Evolutionary conservation across 139 green algal species (phyloP), one percentile per base, ranked within the genome.

Genomic region (Chlorella sp.): DNA sequence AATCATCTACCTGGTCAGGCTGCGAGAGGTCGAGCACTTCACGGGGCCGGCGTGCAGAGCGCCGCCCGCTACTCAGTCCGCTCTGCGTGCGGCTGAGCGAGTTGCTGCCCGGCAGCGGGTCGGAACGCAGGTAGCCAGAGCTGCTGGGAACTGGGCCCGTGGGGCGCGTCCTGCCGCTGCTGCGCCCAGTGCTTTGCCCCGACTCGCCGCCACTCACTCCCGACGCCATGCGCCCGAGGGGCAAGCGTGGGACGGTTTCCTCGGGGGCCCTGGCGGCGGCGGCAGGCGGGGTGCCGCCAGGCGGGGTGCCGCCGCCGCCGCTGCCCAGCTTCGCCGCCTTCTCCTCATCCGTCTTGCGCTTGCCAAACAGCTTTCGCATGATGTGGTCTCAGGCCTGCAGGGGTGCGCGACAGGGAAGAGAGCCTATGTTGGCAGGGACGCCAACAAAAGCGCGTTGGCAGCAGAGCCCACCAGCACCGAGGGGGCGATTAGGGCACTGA

Each of bases 291-390:
- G 48, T 57, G 48, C 48, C 3, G 82, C 42, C 82, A 30, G 30
- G 79, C 79, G 15, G 7, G 79, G 48, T 57, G 48, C 48, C 3
- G 82, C 42, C 82, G 75, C 75, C 75, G 75, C 75, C 75, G 75
- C 34, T 53, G 75, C 34, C 16, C 34, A 15, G 36, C 75, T 42
- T 34, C 34, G 42, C 78, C 39, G 78, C 78, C 78, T 78, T 78
- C n/a, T 68, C 79, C 66, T 64, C 71, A 48, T 88, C 84, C n/a
- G 37, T 53, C 68, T 88, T 88, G 66, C 84, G 66, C 84, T 80
- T 81, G 66, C 84, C 40, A 40, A 88, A 88, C 16, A 88, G 68
- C 68, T 88, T 88, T 68, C 66, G 80, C 84, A 88, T 88, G n/a
- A 30, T 57, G 30, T 18, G 34, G 1, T 81, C n/a, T 79, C 4